Evolutionary conservation across 2,329 filamentous ascomycete genomes (phyloP), one percentile per base, ranked within the genome.

Genomic region (Aureobasidium sp.): DNA sequence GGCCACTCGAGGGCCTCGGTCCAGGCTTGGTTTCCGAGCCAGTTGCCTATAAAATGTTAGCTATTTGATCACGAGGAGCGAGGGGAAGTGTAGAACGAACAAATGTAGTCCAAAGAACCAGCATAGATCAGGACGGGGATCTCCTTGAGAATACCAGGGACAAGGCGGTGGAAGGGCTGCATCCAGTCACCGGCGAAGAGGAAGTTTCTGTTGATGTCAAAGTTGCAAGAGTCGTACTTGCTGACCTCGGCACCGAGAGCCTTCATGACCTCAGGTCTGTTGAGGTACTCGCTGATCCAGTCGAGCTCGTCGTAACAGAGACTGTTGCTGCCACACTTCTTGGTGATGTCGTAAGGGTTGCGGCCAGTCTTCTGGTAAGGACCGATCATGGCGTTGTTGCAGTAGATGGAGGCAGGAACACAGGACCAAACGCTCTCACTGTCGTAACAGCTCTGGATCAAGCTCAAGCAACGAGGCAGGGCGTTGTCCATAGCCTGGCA

Each of bases 191-290:
- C 94, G 71, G 93, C 88, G 79, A 97, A 92, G 62, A 97, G 80
- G 84, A 99, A 99, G 83, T 97, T 96, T 72, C 93, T 87, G 85
- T 97, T 97, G 78, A 99, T 95, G 77, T 97, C 90, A 70, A 95
- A 92, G 84, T 99, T 97, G 86, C 94, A 99, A 75, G 90, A 94
- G 72, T 97, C 90, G 76, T 96, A 99, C 73, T 82, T 84, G 67
- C 85, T 82, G 62, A 97, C 91, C 78, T 99, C 94, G 57, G 86
- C 92, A 66, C 94, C 94, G 36, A 99, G 83, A 44, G 91, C 91
- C 71, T 92, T 84, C 80, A 89, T 89, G 66, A 97, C 92, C 14
- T 90, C 82, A 60, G 82, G 75, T 76, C 90, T 83, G 84, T 97
- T 97, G 67, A 99, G 82, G 79, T 89, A 99, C 53, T 89, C 81